These are phyloP conservation scores for Mucor indicus DNA, from an alignment of 371 early-diverging fungal genomes.

Conservation along the genomic window DNA sequence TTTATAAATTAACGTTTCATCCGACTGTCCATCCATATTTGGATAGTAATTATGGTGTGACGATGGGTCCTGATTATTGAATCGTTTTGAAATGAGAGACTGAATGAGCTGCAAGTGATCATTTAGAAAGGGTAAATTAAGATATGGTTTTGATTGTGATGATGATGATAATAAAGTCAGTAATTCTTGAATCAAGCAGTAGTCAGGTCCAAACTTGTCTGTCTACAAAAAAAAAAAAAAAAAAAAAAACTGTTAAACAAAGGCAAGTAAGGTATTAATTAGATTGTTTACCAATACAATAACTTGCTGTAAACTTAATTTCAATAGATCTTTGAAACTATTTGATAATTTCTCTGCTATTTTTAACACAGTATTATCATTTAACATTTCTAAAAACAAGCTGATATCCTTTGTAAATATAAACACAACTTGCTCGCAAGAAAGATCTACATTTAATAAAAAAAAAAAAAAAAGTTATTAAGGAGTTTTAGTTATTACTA, in stretches of 20 bases:
- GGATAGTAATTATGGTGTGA: no score
- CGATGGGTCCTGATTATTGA: no score
- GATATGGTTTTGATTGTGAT: no score
- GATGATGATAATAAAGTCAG: no score
- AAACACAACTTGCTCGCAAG: slow-evolving; percentile 7
- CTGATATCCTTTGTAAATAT: slow-evolving; percentile 6
- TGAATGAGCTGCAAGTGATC: no score
- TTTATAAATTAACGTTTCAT: slow-evolving; percentile 12
- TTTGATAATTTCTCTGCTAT: slow-evolving; percentile 5
- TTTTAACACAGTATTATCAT: not conserved
- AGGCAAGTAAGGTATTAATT: no score
- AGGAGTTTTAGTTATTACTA: slow-evolving; percentile 62
- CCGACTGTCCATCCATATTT: slow-evolving; percentile 10
- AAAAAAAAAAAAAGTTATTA: slow-evolving; percentile 25
- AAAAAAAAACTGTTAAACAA: no score
- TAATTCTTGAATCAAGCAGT: no score
- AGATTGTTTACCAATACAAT: slow-evolving; percentile 15
- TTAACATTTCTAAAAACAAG: slow-evolving; percentile 9
- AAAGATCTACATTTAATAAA: slow-evolving; percentile 7
- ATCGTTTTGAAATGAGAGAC: no score
- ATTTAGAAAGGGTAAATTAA: no score
- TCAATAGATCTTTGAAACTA: slow-evolving; percentile 13
- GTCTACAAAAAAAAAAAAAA: no score
- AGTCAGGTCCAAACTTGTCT: no score
- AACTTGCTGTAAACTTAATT: slow-evolving; percentile 13